A percentile compares a stretch with the other conserved stretches of the same genome.
These are phyloP conservation scores for Pleodorina starrii DNA, from an alignment of 139 green algal species.

Conservation along the genomic window DNA sequence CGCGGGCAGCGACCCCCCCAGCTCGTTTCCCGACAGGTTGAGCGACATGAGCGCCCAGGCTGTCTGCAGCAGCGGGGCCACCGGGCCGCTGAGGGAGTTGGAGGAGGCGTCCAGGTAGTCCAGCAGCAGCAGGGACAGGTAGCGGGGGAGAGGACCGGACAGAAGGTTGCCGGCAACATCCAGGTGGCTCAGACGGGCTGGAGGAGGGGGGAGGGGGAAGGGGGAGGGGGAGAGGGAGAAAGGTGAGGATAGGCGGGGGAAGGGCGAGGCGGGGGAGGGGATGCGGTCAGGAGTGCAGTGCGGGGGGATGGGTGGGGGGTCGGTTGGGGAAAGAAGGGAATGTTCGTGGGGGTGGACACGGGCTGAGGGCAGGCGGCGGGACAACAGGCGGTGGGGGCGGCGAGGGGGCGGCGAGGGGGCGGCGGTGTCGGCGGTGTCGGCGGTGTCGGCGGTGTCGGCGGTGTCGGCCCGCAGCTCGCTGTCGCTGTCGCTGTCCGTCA, in stretches of 20 bases:
- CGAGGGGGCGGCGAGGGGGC: no score
- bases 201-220: not conserved
- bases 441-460: no score
- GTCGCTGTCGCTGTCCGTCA: no score
- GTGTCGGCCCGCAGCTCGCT: no score
- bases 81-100: constrained; percentile 22
- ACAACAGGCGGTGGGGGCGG: no score
- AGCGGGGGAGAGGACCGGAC: not conserved
- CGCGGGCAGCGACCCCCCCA: not conserved
- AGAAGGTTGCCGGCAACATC: not conserved
- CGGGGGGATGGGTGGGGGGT: no score
- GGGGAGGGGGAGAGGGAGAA: not conserved
- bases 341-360: no score
- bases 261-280: not conserved
- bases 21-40: not conserved
- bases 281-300: no score
- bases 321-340: no score
- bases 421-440: no score
- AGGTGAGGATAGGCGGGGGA: no score
- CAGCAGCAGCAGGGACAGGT: not conserved
- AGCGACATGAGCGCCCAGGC: not conserved
- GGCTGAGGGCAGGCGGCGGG: no score
- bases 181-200: not conserved
- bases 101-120: not conserved
- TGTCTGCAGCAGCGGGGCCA: constrained; percentile 34